Conservation (phyloP, 2,329 filamentous ascomycete genomes). For the Exophiala lecanii-corni region DNA sequence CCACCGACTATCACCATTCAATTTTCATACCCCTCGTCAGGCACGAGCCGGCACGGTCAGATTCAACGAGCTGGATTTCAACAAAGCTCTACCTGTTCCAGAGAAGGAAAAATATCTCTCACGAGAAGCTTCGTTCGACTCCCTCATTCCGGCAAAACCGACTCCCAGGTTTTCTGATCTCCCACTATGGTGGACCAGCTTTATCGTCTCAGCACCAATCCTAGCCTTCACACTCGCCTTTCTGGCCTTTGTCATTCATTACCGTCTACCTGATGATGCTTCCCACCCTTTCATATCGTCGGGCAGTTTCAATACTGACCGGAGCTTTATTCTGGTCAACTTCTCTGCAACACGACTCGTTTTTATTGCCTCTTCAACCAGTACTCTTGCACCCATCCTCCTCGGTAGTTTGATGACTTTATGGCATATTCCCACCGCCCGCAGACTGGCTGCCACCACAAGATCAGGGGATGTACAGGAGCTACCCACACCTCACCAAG, state of each 20-base stretch:
- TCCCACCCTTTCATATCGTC: neutral
- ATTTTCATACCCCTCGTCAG: neutral
- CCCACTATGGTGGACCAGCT: neutral
- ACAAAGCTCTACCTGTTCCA: neutral
- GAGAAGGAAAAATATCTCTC: neutral
- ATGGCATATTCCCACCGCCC: conserved; percentile 7
- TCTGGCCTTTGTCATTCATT: neutral
- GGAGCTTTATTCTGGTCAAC: conserved; percentile 2
- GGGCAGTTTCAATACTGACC: neutral
- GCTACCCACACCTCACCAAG: conserved; percentile 2
- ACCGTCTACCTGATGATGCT: neutral
- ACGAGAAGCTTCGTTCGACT: neutral
- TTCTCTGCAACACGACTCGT: conserved; percentile 8
- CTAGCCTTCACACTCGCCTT: neutral
- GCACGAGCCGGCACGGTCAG: neutral
- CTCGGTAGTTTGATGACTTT: conserved; percentile 8
- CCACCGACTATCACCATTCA: neutral
- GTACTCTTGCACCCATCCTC: conserved; percentile 9
- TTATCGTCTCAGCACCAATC: neutral
- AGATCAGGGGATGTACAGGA: neutral
- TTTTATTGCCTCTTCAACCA: conserved; percentile 6
- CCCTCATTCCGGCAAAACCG: neutral
- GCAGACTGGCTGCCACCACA: neutral
- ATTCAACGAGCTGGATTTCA: neutral
- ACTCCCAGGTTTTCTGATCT: neutral